Conservation (phyloP, 306 rosid species). For the Gleditsia sinensis region DNA sequence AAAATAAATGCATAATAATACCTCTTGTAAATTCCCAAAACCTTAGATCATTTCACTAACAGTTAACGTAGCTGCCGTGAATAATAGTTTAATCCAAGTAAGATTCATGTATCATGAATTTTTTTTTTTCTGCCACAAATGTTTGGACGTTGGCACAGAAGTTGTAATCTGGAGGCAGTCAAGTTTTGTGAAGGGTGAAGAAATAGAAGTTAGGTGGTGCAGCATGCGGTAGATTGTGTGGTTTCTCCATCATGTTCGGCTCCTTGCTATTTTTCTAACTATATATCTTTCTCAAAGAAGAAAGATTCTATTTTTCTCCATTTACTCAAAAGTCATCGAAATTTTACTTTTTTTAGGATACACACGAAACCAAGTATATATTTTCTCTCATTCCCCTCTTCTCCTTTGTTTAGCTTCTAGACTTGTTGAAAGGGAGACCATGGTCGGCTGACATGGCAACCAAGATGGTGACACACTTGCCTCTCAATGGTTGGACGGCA, state of each 20-base stretch:
- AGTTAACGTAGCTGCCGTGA: too few relatives aligned
- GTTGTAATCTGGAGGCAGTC: too few relatives aligned
- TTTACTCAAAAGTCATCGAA: conserved; percentile 27
- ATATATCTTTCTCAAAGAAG: not conserved
- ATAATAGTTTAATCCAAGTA: too few relatives aligned
- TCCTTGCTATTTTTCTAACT: not conserved
- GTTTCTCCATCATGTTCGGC: not conserved
- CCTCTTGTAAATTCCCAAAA: too few relatives aligned
- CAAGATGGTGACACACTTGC: not conserved
- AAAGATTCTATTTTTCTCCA: conserved; percentile 9
- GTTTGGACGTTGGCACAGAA: too few relatives aligned
- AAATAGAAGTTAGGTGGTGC: not conserved
- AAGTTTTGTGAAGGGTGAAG: too few relatives aligned
- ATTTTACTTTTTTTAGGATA: not conserved
- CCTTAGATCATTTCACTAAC: too few relatives aligned
- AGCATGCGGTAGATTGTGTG: not conserved
- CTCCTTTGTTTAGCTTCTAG: not conserved
- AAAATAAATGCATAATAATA: too few relatives aligned
- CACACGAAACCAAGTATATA: not conserved
- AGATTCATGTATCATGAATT: too few relatives aligned
- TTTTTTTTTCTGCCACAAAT: too few relatives aligned
- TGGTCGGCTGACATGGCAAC: not conserved
- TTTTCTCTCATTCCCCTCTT: not conserved
- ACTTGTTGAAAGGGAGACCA: conserved; percentile 6
- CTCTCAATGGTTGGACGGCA: conserved; percentile 34